A percentile compares a stretch with the other conserved stretches of the same genome.
These are phyloP conservation scores for Mycena kentingensis DNA, from an alignment of 768 basidiomycete genomes.

Conservation along the genomic window DNA sequence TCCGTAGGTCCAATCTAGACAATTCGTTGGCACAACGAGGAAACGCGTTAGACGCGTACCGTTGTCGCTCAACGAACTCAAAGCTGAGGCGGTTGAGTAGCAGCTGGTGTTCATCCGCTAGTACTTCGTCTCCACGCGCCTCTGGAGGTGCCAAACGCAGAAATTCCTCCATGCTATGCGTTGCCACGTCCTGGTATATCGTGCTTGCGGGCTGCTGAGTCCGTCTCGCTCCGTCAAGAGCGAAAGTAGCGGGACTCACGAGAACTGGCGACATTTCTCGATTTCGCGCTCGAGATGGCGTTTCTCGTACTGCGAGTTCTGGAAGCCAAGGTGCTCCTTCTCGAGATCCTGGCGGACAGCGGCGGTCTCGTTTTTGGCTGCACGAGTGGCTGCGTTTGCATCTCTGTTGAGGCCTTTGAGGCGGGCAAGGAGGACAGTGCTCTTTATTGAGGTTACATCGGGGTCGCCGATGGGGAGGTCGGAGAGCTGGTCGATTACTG, in stretches of 20 bases:
- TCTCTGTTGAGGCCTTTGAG: slow-evolving; percentile 79
- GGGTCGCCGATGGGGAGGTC: slow-evolving; percentile 49
- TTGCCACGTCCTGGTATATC: slow-evolving; percentile 83
- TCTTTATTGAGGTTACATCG: slow-evolving; percentile 59
- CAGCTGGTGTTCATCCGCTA: slow-evolving; percentile 75
- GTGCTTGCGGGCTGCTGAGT: slow-evolving; percentile 50
- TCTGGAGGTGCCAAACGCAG: slow-evolving; percentile 66
- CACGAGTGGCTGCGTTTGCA: slow-evolving; percentile 69
- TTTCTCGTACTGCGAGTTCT: slow-evolving; percentile 88
- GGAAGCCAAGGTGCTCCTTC: slow-evolving; percentile 80
- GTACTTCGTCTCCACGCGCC: slow-evolving; percentile 58
- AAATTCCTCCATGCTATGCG: slow-evolving; percentile 74
- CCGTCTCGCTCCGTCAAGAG: not conserved
- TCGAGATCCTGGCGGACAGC: slow-evolving; percentile 89
- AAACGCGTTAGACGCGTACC: slow-evolving; percentile 63
- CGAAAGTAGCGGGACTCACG: slow-evolving; percentile 50
- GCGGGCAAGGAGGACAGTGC: slow-evolving; percentile 75
- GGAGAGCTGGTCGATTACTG: slow-evolving; percentile 60
- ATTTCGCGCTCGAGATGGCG: slow-evolving; percentile 90
- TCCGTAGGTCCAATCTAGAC: too few relatives aligned
- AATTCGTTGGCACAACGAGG: too few relatives aligned
- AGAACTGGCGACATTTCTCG: slow-evolving; percentile 89
- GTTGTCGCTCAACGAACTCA: slow-evolving; percentile 84
- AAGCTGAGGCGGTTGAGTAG: slow-evolving; percentile 88
- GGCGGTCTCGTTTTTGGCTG: slow-evolving; percentile 68